Base-by-base conservation (phyloP, 768 basidiomycete genomes). In the Agrocybe pediades region DNA sequence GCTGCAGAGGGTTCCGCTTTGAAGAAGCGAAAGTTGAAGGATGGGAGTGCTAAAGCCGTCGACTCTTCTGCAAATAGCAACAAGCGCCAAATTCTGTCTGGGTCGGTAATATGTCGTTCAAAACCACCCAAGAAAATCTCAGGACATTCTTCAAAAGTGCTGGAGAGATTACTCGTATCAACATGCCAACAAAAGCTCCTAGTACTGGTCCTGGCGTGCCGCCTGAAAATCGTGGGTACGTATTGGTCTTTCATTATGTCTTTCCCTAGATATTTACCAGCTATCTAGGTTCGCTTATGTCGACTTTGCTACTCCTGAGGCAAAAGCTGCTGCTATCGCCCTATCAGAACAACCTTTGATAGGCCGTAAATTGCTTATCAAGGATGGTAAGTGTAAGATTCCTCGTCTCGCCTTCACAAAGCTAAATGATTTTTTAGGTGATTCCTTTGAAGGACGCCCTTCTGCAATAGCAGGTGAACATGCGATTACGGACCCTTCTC, bases 71-170 rank as follows among this genome's bases (percentile, higher is more conserved):
- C 68, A 57, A 64, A 64, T 43, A 65, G n/a, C n/a, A n/a, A 67
- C 13, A 86, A 85, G 68, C 83, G 88, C 21, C 84, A 91, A 69
- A 95, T 67, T 95, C 92, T 4, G 79, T 98, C 43, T 98, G 96
- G 96, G 90, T 98, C 25, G 96, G 96, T 39, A 98, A 98, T 71
- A 66, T 98, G 68, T 81, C 90, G 6, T 98, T 89, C 80, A 90
- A 88, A 71, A 98, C 96, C 47, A 90, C 88, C 0, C 74, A 79
- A 52, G 84, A 88, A 9, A 74, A 86, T n/a, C 71, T 98, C 26
- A 79, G 76, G 39, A 63, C 60, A 24, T 93, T 92, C 70, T 92
- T 93, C 66, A 78, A 82, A 39, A 83, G 78, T 1, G 82, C 74
- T 24, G 90, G 87, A 29, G 88, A 87, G 62, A 84, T 93, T 54